Conservation (phyloP, 2,329 filamentous ascomycete genomes). For the Diaporthe capsici region DNA sequence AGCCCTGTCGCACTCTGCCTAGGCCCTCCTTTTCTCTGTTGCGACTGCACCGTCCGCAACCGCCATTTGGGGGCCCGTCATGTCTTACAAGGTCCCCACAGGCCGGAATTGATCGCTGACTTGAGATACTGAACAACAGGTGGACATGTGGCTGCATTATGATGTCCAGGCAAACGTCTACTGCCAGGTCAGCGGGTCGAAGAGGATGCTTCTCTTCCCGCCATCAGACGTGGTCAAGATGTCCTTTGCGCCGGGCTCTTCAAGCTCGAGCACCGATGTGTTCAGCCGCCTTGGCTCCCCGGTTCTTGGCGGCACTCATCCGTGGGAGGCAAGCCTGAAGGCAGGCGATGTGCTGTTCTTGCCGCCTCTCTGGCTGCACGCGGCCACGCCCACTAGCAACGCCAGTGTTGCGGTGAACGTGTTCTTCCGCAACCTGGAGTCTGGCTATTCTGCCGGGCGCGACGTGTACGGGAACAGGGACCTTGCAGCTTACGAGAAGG, state of each 20-base stretch:
- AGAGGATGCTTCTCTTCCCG: constrained; percentile 82
- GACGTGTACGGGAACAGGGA: constrained; percentile 94
- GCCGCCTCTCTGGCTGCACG: constrained; percentile 88
- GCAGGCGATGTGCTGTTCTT: constrained; percentile 86
- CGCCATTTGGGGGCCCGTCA: no score
- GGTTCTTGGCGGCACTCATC: constrained; percentile 66
- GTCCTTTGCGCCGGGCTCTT: constrained; percentile 81
- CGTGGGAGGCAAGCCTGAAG: constrained; percentile 75
- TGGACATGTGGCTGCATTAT: constrained; percentile 88
- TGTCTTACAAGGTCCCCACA: background rate
- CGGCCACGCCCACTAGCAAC: constrained; percentile 70
- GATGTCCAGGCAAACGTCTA: constrained; percentile 90
- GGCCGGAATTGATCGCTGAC: background rate
- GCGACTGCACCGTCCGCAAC: background rate
- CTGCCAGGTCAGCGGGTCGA: constrained; percentile 82
- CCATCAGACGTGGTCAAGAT: constrained; percentile 80
- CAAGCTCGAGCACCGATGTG: constrained; percentile 83
- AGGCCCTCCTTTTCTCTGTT: no score
- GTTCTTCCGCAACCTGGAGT: constrained; percentile 82
- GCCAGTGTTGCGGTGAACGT: constrained; percentile 88
- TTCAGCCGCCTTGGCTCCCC: constrained; percentile 65
- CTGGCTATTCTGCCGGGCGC: constrained; percentile 78
- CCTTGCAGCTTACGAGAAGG: constrained; percentile 86
- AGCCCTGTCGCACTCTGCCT: background rate
- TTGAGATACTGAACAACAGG: background rate